phyloP scores from a whole-genome alignment of 2,329 filamentous ascomycete genomes.

The Malbranchea zuffiana region DNA sequence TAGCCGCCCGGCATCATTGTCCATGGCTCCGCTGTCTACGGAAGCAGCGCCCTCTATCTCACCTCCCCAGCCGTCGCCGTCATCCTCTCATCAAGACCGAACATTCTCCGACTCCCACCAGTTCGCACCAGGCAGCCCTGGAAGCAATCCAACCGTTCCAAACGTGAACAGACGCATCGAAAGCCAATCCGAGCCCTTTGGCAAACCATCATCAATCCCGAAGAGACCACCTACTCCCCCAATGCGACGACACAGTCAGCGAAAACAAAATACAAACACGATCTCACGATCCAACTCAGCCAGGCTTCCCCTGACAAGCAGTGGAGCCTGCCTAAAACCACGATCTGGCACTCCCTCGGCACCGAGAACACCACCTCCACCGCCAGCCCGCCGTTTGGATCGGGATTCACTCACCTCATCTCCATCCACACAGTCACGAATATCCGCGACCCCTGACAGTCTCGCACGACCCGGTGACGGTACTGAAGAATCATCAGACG shows the following conservation, averaged over 20 bases:
- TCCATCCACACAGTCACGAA: conserved; percentile 4
- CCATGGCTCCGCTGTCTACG: not conserved
- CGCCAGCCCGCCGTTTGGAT: conserved; percentile 6
- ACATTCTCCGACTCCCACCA: conserved; percentile 6
- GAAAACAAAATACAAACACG: conserved; percentile 25
- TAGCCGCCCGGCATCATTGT: conserved; percentile 9
- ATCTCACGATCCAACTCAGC: conserved; percentile 24
- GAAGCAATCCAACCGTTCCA: not conserved
- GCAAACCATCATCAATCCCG: conserved; percentile 20
- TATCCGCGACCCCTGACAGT: not conserved
- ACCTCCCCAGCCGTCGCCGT: not conserved
- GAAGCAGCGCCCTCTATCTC: not conserved
- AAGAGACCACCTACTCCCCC: conserved; percentile 41
- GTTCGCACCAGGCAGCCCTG: not conserved
- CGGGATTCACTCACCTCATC: conserved; percentile 6
- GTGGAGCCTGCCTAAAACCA: too few species aligned
- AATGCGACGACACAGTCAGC: conserved; percentile 39
- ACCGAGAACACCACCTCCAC: conserved; percentile 9
- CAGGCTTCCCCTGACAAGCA: conserved; percentile 37
- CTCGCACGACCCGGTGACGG: conserved; percentile 1
- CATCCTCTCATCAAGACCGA: conserved; percentile 3
- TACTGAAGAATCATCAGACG: conserved; percentile 4
- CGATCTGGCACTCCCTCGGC: conserved; percentile 7
- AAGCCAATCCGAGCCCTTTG: conserved; percentile 7
- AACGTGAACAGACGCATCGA: conserved; percentile 3